These are phyloP conservation scores for Roridomyces roridus DNA, from an alignment of 768 basidiomycete species.

Conservation along the genomic window DNA sequence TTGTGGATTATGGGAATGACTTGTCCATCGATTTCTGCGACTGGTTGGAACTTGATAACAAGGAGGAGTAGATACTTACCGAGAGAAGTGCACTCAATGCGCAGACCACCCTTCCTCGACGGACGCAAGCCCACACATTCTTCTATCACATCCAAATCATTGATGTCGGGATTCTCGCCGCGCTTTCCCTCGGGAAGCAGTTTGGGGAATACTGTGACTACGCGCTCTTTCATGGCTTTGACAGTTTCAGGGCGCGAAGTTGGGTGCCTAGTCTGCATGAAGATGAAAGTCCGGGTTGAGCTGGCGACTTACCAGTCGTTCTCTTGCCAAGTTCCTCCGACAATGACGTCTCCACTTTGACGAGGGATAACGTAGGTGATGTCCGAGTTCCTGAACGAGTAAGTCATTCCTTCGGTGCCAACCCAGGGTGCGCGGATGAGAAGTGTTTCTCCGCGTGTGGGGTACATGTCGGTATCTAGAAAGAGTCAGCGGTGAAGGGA, in stretches of 20 bases:
- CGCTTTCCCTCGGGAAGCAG: constrained; percentile 16
- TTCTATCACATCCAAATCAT: constrained; percentile 19
- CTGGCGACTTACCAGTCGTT: constrained; percentile 15
- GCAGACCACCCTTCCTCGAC: constrained; percentile 14
- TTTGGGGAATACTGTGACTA: constrained; percentile 12
- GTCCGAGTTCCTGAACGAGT: constrained; percentile 1
- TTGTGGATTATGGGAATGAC: constrained; percentile 7
- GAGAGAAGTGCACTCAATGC: constrained; percentile 1
- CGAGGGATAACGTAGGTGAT: constrained; percentile 21
- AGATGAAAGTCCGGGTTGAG: not conserved
- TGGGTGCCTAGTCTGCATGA: constrained; percentile 7
- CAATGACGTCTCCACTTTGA: constrained; percentile 22
- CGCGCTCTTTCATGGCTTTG: constrained; percentile 17
- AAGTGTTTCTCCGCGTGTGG: constrained; percentile 68
- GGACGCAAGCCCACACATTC: constrained; percentile 23
- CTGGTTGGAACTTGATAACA: no score
- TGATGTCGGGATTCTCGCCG: not conserved
- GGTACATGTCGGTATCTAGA: constrained; percentile 41
- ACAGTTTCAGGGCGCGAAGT: constrained; percentile 19
- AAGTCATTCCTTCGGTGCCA: constrained; percentile 12
- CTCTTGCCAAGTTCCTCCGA: constrained; percentile 21
- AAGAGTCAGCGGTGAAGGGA: not conserved
- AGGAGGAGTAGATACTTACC: constrained; percentile 4
- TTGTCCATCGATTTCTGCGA: not conserved
- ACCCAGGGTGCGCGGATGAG: constrained; percentile 56